Evolutionary conservation across 176 grass and related monocot species (phyloP).

Genomic region (bread wheat (Triticum aestivum)): IWGSC_CS_RefSeq_v2.1 NC_057798.1:563880347-563880846

Average conservation of each 20-base stretch:
- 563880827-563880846: not conserved
- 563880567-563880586: not conserved
- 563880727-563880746: not conserved
- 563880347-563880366: not conserved
- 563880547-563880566: not conserved
- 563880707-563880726: not conserved
- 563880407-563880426: constrained; percentile 2
- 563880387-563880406: not conserved
- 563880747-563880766: too few relatives aligned
- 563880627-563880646: not conserved
- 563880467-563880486: not conserved
- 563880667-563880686: not conserved
- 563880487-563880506: not conserved
- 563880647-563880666: not conserved
- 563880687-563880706: not conserved
- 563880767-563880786: not conserved
- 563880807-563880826: not conserved
- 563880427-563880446: not conserved
- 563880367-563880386: constrained; percentile 9
- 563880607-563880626: not conserved
- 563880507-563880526: not conserved
- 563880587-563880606: not conserved
- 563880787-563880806: not conserved
- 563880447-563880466: constrained; percentile 20
- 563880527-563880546: not conserved